phyloP scores from a whole-genome alignment of 306 rosid species.

The Cyamopsis tetragonoloba region DNA sequence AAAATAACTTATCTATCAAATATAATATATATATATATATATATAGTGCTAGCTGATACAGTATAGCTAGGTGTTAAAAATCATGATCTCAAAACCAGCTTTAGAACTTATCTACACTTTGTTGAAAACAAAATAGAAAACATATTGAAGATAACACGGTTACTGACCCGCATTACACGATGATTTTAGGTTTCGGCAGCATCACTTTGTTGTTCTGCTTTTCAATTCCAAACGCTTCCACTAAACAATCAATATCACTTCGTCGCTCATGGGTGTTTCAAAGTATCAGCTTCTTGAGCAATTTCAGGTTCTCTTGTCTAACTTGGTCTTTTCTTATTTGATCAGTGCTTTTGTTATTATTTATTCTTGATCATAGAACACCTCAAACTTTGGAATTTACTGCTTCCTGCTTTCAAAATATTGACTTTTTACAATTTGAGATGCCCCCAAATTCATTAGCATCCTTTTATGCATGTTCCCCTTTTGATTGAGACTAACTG shows the following conservation, averaged over 20 bases:
- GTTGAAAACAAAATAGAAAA: too few relatives aligned
- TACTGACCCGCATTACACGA: too few relatives aligned
- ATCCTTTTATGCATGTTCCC: not conserved
- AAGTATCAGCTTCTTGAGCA: constrained; percentile 60
- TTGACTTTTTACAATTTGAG: not conserved
- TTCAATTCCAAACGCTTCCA: not conserved
- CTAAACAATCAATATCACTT: not conserved
- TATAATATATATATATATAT: too few relatives aligned
- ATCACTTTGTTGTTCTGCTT: not conserved
- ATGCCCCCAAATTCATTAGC: not conserved
- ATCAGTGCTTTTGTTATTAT: not conserved
- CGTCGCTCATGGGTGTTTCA: constrained; percentile 55
- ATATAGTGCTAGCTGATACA: too few relatives aligned
- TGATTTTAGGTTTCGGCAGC: not conserved
- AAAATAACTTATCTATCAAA: too few relatives aligned
- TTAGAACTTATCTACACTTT: too few relatives aligned
- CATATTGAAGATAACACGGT: too few relatives aligned
- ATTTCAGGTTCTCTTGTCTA: constrained; percentile 49
- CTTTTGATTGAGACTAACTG: constrained; percentile 10
- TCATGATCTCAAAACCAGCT: too few relatives aligned
- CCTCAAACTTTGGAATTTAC: not conserved
- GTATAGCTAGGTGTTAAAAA: too few relatives aligned
- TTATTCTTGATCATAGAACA: not conserved
- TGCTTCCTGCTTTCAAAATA: not conserved
- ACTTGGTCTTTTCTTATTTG: not conserved